Percentiles rank a stretch among this genome's conserved stretches.
Conservation (phyloP, 176 grass and related monocot species). For the Musa beccarii region DNA sequence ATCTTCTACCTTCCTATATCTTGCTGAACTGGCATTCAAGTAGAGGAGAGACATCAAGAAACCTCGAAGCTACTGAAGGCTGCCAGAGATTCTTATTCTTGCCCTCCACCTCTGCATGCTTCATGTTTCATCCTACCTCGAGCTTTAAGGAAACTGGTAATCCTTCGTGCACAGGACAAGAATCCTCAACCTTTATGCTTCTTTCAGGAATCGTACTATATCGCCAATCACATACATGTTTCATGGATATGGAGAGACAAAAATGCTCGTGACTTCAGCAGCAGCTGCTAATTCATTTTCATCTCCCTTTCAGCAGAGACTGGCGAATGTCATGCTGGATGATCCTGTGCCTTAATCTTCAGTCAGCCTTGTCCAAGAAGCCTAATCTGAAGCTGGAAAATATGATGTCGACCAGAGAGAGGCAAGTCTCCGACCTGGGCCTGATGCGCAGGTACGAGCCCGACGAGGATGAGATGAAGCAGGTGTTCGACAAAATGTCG, state of each 20-base stretch:
- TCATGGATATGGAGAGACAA: too few species aligned
- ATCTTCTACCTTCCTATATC: too few species aligned
- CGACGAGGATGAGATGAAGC: slow-evolving; percentile 50
- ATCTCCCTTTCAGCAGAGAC: too few species aligned
- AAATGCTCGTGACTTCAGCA: too few species aligned
- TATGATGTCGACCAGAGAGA: slow-evolving; percentile 24
- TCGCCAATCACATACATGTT: too few species aligned
- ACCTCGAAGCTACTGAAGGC: background rate
- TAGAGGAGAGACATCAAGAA: too few species aligned
- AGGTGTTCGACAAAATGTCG: slow-evolving; percentile 49
- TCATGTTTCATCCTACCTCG: slow-evolving; percentile 32
- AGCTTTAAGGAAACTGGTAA: background rate
- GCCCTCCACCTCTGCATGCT: slow-evolving; percentile 8
- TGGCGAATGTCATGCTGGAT: slow-evolving; percentile 36
- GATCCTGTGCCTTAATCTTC: slow-evolving; percentile 32
- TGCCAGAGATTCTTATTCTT: slow-evolving; percentile 34
- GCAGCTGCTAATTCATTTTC: too few species aligned
- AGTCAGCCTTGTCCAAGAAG: slow-evolving; percentile 31
- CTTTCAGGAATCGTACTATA: background rate
- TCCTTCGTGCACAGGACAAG: background rate
- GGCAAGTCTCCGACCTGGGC: slow-evolving; percentile 30
- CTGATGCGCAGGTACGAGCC: slow-evolving; percentile 34
- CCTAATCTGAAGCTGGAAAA: slow-evolving; percentile 10
- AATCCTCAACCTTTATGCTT: background rate
- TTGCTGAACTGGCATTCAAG: too few species aligned